A percentile compares a stretch with the other conserved stretches of the same genome.
phyloP scores from a whole-genome alignment of 2,329 filamentous ascomycete species.

The Calonectria hawksworthii region DNA sequence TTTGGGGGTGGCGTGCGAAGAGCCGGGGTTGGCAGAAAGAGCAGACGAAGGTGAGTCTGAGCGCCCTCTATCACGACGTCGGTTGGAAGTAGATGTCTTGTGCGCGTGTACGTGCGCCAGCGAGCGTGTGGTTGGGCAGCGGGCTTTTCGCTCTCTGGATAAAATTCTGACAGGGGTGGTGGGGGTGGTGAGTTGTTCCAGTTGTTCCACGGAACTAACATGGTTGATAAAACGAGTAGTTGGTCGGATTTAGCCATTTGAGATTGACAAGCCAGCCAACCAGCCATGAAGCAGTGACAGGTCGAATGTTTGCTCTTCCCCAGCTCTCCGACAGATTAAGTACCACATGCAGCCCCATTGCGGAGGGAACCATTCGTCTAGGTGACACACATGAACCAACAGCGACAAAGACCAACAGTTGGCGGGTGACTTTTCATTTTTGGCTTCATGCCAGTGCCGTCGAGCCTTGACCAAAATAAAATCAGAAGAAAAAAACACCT shows the following conservation, averaged over 20 bases:
- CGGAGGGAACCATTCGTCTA: constrained; percentile 4
- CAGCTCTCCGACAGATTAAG: constrained; percentile 6
- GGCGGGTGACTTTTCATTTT: neutral
- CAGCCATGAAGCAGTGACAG: neutral
- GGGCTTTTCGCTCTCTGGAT: constrained; percentile 5
- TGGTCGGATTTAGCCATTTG: neutral
- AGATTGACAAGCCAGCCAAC: neutral
- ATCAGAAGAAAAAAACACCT: neutral
- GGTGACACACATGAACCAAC: constrained; percentile 9
- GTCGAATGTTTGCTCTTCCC: constrained; percentile 11
- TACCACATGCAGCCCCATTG: neutral
- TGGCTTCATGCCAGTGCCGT: neutral
- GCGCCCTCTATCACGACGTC: constrained; percentile 20
- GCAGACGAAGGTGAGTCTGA: constrained; percentile 18
- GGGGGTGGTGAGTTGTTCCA: constrained; percentile 9
- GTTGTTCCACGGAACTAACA: neutral
- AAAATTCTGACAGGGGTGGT: constrained; percentile 11
- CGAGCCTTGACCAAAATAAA: neutral
- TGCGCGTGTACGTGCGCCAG: constrained; percentile 9
- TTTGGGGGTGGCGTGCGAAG: constrained; percentile 10
- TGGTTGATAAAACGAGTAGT: constrained; percentile 2
- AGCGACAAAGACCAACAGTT: neutral
- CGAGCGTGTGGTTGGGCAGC: constrained; percentile 18
- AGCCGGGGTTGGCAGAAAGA: neutral
- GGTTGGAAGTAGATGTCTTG: constrained; percentile 20